Evolutionary conservation across 345 rosid genomes (phyloP).

Genomic region (Cardamine resedifolia): DNA sequence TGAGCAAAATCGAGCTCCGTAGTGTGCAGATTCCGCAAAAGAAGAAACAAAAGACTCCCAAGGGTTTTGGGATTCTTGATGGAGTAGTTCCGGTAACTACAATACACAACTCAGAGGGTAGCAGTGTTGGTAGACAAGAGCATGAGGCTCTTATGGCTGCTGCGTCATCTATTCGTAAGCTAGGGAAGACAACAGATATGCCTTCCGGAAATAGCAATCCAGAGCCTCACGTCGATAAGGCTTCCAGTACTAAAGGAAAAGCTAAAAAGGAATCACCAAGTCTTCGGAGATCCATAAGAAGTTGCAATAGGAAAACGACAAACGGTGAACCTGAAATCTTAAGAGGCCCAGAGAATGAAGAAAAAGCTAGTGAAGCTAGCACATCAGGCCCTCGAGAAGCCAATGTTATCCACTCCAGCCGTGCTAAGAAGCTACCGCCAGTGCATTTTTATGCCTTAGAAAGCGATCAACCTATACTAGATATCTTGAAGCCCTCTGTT

Average conservation of each 20-base stretch:
- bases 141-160: conserved; percentile 72
- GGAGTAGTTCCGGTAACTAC: conserved; percentile 72
- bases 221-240: conserved; percentile 41
- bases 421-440: conserved; percentile 59
- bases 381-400: conserved; percentile 24
- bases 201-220: conserved; percentile 43
- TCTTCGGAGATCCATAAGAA: conserved; percentile 36
- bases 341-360: conserved; percentile 43
- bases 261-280: conserved; percentile 46
- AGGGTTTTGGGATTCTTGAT: conserved; percentile 95
- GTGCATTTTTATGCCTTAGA: conserved; percentile 80
- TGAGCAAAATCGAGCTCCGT: conserved; percentile 81
- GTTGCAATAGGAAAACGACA: conserved; percentile 28
- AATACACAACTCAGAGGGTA: conserved; percentile 62
- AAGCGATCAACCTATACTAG: conserved; percentile 79
- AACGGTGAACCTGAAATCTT: conserved; percentile 40
- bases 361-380: conserved; percentile 38
- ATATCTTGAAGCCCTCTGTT: conserved; percentile 70
- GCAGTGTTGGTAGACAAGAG: conserved; percentile 75
- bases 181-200: conserved; percentile 39
- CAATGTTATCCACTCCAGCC: neutral
- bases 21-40: conserved; percentile 63
- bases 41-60: conserved; percentile 72
- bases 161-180: conserved; percentile 65
- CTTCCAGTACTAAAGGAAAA: conserved; percentile 45